These are phyloP conservation scores for Erodium maritimum DNA, from an alignment of 345 rosid genomes.

Conservation along the genomic window DNA sequence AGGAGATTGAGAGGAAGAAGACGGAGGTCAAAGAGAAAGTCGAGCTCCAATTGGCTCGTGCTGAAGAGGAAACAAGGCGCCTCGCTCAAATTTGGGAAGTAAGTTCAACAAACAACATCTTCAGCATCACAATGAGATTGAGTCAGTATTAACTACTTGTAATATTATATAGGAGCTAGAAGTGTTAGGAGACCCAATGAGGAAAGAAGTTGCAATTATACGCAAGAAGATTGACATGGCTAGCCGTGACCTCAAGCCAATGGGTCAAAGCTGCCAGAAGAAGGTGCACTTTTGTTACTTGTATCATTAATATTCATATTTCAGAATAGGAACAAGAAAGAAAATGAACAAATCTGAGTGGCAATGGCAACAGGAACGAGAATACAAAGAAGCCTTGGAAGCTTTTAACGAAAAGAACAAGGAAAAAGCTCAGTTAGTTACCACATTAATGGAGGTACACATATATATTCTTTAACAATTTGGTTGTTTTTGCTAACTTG, in stretches of 20 bases:
- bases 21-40: constrained; percentile 56
- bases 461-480: too few relatives aligned
- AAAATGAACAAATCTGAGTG: neutral
- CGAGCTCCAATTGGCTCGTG: constrained; percentile 51
- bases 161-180: constrained; percentile 49
- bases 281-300: constrained; percentile 35
- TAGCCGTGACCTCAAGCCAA: constrained; percentile 50
- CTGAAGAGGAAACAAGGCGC: constrained; percentile 68
- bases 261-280: constrained; percentile 69
- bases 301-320: too few relatives aligned
- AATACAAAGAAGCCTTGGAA: constrained; percentile 50
- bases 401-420: constrained; percentile 72
- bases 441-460: constrained; percentile 22
- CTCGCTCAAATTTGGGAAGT: constrained; percentile 65
- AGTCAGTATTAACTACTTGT: neutral
- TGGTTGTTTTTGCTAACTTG: neutral
- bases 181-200: constrained; percentile 56
- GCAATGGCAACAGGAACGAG: constrained; percentile 61
- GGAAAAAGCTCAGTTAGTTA: constrained; percentile 43
- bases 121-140: too few relatives aligned
- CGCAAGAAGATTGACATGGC: constrained; percentile 60
- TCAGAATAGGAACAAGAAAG: neutral
- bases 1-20: constrained; percentile 73
- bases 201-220: constrained; percentile 61
- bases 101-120: constrained; percentile 12